Evolutionary conservation across 768 basidiomycete genomes (phyloP).

Genomic region (Macrolepiota albuminosa): DNA sequence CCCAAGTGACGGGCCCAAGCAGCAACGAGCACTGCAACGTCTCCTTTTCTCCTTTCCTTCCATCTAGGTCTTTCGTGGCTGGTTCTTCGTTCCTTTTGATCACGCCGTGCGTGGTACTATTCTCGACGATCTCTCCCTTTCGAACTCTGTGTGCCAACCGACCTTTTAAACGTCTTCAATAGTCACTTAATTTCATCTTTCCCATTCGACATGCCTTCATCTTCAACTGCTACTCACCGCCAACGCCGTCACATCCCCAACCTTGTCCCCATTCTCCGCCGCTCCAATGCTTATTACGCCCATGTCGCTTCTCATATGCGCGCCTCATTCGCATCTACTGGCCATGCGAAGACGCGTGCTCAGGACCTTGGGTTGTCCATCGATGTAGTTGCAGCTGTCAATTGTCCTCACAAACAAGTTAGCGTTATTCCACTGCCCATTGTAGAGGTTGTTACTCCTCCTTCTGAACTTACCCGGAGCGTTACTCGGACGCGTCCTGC

Average conservation of each 20-base stretch:
- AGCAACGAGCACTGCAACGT: conserved; percentile 16
- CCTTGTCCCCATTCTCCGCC: conserved; percentile 35
- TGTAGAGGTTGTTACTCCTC: conserved; percentile 23
- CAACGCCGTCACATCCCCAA: conserved; percentile 25
- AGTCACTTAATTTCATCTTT: neutral
- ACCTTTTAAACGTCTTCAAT: neutral
- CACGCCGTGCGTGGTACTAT: conserved; percentile 32
- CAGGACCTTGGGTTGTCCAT: conserved; percentile 37
- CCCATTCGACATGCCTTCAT: conserved; percentile 15
- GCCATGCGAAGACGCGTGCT: conserved; percentile 48
- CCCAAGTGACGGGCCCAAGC: conserved; percentile 1
- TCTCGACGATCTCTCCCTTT: conserved; percentile 9
- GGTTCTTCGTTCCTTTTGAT: conserved; percentile 10
- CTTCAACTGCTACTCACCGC: conserved; percentile 15
- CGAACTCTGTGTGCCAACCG: conserved; percentile 4
- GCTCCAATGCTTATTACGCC: conserved; percentile 38
- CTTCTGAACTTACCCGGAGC: conserved; percentile 6
- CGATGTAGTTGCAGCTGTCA: conserved; percentile 35
- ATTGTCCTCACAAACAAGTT: conserved; percentile 33
- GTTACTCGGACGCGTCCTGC: conserved; percentile 12
- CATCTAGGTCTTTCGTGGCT: conserved; percentile 2
- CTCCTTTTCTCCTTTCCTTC: conserved; percentile 16
- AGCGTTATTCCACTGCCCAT: conserved; percentile 35
- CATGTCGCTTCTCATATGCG: conserved; percentile 35
- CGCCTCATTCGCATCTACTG: conserved; percentile 26